These are phyloP conservation scores for Quercus dentata DNA, from an alignment of 306 rosid genomes.

Conservation along the genomic window DNA sequence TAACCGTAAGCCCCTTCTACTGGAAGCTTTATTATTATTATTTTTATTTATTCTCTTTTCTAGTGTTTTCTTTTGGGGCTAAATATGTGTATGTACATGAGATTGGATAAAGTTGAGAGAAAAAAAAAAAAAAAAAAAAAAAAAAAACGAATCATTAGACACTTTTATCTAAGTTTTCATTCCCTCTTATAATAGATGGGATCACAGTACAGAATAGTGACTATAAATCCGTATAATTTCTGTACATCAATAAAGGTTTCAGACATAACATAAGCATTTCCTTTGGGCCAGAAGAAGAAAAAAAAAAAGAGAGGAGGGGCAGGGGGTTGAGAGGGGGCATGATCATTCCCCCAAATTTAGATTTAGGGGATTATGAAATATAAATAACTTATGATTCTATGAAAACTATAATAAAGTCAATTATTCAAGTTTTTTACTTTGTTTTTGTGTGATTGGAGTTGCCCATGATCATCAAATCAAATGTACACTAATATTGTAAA, in stretches of 20 bases:
- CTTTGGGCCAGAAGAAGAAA: neutral
- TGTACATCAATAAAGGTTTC: neutral
- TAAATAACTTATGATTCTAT: neutral
- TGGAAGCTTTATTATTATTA: neutral
- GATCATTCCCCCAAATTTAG: neutral
- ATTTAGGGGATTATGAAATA: neutral
- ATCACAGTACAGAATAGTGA: neutral
- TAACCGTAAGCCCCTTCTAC: constrained; percentile 57
- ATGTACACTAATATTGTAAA: neutral
- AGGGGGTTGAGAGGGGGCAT: neutral
- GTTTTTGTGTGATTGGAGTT: no score
- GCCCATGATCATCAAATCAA: neutral
- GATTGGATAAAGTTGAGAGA: neutral
- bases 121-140: neutral
- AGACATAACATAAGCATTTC: neutral
- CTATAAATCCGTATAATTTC: neutral
- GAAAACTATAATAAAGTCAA: no score
- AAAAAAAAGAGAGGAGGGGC: neutral
- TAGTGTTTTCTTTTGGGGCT: neutral
- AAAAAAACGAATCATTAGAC: neutral
- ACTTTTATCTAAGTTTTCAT: neutral
- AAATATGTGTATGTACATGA: neutral
- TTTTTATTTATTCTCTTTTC: neutral
- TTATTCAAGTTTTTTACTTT: no score
- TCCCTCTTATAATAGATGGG: neutral